A percentile compares a stretch with the other conserved stretches of the same genome.
Conservation (phyloP, 2,329 filamentous ascomycete genomes). For the Trichoderma atroviride region DNA sequence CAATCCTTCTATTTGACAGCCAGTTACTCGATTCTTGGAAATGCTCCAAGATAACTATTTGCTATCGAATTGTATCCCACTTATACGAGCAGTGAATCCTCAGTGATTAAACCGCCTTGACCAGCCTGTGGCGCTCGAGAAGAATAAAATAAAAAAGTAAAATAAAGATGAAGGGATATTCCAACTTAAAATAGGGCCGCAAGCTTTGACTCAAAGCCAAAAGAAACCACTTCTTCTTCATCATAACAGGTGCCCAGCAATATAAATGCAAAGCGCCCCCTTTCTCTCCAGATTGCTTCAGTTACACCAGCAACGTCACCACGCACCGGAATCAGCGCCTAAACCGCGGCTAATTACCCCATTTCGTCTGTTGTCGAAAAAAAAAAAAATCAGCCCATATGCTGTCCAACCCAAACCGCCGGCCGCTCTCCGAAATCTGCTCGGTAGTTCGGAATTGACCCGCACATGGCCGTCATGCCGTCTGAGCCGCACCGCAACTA, state of each 20-base stretch:
- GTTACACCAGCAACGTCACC: neutral
- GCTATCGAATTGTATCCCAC: neutral
- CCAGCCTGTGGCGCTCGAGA: neutral
- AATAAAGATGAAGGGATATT: neutral
- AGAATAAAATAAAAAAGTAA: neutral
- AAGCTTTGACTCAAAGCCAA: neutral
- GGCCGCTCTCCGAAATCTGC: neutral
- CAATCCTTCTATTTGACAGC: neutral
- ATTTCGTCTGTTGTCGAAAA: neutral
- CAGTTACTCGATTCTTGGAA: neutral
- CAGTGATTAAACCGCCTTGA: neutral
- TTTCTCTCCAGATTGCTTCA: neutral
- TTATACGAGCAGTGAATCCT: neutral
- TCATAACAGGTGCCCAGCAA: neutral
- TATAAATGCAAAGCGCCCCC: neutral
- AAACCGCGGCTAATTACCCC: neutral
- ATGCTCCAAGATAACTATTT: neutral
- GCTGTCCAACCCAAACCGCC: neutral
- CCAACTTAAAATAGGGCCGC: neutral
- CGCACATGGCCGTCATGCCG: conserved; percentile 21
- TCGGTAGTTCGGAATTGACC: conserved; percentile 24
- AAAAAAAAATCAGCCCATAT: neutral
- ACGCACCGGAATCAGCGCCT: neutral
- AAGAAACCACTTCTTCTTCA: neutral
- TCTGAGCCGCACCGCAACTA: conserved; percentile 17